A percentile compares a stretch with the other conserved stretches of the same genome.
These are phyloP conservation scores for Rhodomyrtus tomentosa DNA, from an alignment of 345 rosid genomes.

Conservation along the genomic window DNA sequence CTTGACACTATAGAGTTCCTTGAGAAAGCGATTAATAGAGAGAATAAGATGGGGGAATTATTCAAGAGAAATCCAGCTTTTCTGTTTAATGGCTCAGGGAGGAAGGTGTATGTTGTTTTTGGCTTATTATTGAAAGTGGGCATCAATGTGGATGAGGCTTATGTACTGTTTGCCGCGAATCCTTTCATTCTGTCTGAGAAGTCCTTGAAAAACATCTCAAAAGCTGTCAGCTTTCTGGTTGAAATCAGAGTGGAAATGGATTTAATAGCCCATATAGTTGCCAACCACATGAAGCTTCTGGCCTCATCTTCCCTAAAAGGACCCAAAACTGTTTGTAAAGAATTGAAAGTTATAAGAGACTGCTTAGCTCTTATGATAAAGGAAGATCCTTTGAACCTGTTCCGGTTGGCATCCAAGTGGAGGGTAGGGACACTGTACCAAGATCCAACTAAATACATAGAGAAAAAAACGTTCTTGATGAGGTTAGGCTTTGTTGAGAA, in stretches of 20 bases:
- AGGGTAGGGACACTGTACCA: slow-evolving; percentile 5
- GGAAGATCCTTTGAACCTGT: slow-evolving; percentile 53
- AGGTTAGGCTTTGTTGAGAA: slow-evolving; percentile 64
- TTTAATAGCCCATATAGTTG: slow-evolving; percentile 26
- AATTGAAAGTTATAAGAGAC: slow-evolving; percentile 30
- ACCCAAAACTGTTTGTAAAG: slow-evolving; percentile 33
- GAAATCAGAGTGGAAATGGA: slow-evolving; percentile 41
- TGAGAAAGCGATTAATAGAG: slow-evolving; percentile 40
- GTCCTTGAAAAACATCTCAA: slow-evolving; percentile 30
- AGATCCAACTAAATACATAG: slow-evolving; percentile 22
- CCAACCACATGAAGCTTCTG: slow-evolving; percentile 24
- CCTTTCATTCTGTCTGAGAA: slow-evolving; percentile 42
- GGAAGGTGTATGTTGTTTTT: slow-evolving; percentile 43
- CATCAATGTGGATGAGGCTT: slow-evolving; percentile 27
- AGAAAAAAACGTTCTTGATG: slow-evolving; percentile 52
- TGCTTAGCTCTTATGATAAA: slow-evolving; percentile 32
- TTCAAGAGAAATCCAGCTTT: slow-evolving; percentile 37
- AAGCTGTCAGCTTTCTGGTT: slow-evolving; percentile 37
- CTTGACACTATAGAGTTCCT: slow-evolving; percentile 52
- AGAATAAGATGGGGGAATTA: slow-evolving; percentile 33
- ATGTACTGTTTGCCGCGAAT: slow-evolving; percentile 33
- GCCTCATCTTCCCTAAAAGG: slow-evolving; percentile 42
- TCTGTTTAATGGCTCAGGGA: slow-evolving; percentile 57
- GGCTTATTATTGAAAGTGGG: slow-evolving; percentile 56
- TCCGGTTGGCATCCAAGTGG: slow-evolving; percentile 37